Percentiles rank a stretch among this genome's conserved stretches.
phyloP scores from a whole-genome alignment of 768 basidiomycete genomes.

The Stropharia rugosoannulata region DNA sequence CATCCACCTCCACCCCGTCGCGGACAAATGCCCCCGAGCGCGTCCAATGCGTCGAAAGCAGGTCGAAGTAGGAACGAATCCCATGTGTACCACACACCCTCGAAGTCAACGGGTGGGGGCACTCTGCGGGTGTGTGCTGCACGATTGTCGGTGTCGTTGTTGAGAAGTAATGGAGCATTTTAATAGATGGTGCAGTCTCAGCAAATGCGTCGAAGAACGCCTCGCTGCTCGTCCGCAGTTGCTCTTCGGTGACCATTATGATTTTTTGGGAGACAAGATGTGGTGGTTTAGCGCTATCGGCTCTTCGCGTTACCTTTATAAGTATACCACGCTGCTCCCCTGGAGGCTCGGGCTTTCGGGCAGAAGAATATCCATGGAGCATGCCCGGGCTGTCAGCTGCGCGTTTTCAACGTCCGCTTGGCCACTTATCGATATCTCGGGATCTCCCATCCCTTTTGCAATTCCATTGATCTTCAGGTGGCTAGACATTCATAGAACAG shows the following conservation, averaged over 20 bases:
- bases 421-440: too few species aligned
- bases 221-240: conserved; percentile 32
- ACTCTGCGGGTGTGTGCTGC: conserved; percentile 38
- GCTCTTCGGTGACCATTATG: conserved; percentile 22
- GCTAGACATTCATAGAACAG: too few species aligned
- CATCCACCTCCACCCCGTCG: conserved; percentile 23
- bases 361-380: conserved; percentile 27
- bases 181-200: conserved; percentile 28
- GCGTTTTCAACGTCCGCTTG: not conserved
- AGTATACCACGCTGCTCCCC: not conserved
- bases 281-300: conserved; percentile 3
- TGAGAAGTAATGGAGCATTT: conserved; percentile 39
- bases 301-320: conserved; percentile 18
- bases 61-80: conserved; percentile 49
- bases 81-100: conserved; percentile 42
- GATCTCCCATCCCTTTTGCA: too few species aligned
- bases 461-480: too few species aligned
- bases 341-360: conserved; percentile 29
- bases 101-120: conserved; percentile 31
- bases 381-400: conserved; percentile 23
- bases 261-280: conserved; percentile 1
- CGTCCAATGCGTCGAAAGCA: conserved; percentile 44
- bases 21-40: conserved; percentile 28
- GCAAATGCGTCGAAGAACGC: conserved; percentile 38
- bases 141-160: conserved; percentile 34